A percentile compares a stretch with the other conserved stretches of the same genome.
These are phyloP conservation scores for Tetracentron sinense DNA, from an alignment of 164 flowering plant species.

Conservation along the genomic window DNA sequence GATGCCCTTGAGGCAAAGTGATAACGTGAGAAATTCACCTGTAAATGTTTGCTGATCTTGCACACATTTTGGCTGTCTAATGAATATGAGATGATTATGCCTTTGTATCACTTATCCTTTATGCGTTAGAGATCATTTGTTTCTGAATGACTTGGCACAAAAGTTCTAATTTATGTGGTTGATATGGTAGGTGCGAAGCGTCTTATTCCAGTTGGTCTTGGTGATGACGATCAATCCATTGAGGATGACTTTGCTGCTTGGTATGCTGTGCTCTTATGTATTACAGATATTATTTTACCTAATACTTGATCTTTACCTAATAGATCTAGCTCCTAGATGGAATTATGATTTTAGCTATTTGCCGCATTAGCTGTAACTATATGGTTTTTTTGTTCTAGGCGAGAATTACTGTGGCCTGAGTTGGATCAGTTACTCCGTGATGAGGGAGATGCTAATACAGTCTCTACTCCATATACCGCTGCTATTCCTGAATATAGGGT, in stretches of 20 bases:
- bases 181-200: conserved; percentile 23
- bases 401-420: conserved; percentile 78
- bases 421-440: conserved; percentile 62
- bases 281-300: background rate
- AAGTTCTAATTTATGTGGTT: background rate
- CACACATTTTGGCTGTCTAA: background rate
- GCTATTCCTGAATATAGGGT: conserved; percentile 72
- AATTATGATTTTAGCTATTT: background rate
- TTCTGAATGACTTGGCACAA: background rate
- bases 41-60: background rate
- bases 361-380: background rate
- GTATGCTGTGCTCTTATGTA: conserved; percentile 27
- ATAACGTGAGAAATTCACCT: background rate
- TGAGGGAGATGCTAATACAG: conserved; percentile 56
- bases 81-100: background rate
- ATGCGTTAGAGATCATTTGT: background rate
- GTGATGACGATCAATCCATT: conserved; percentile 59
- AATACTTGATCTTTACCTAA: background rate
- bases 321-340: background rate
- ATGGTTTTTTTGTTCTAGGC: conserved; percentile 35
- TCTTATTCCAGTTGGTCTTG: conserved; percentile 26
- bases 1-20: background rate
- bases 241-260: conserved; percentile 93
- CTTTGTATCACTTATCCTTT: background rate
- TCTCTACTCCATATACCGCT: conserved; percentile 76